Evolutionary conservation across 2,329 filamentous ascomycete species (phyloP), one percentile per base, ranked within the genome.

Genomic region (Balansia obtecta): DNA sequence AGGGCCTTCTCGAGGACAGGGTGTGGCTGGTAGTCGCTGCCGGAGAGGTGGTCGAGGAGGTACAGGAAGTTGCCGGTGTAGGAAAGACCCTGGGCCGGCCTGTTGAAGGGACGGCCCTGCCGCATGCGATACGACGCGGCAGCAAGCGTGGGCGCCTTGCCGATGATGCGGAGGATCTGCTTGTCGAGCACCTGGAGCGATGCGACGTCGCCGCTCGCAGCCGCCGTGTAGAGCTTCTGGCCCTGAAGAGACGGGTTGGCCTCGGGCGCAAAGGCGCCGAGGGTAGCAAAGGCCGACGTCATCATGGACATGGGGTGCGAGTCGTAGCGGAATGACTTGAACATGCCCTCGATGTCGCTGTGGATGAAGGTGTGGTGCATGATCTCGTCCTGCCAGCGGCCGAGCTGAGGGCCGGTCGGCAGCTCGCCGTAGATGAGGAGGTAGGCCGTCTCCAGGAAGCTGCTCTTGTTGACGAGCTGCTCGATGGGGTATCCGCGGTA

Each of bases 61-160:
- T 72, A 71, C 10, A 81, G 64, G 51, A 80, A 69, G 58, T 80
- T 80, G 50, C 74, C 75, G 0, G 74, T 71, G 63, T 75, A 79
- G 0, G 68, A 70, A n/a, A 72, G 63, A 2, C 72, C 68, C 32
- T 67, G 62, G 0, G 71, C 68, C 0, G 75, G 71, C 0, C 69
- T 65, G 58, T 73, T 75, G 61, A 79, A 76, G 0, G 71, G 67
- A 0, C 71, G 64, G n/a, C 73, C 73, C 53, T 72, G 70, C 30
- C 72, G 68, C 65, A 77, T 76, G 53, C 75, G 68, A 65, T 77
- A 76, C 1, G 71, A 68, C 2, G 73, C 71, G 0, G 74, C 74
- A 3, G 71, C 72, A 4, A 76, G 61, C 2, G 72, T 75, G 3
- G 73, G 71, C 1, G 72, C 71, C 56, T 75, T 74, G 45, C 73